phyloP scores from a whole-genome alignment of 768 basidiomycete species.

The Guyanaporus albipodus region DNA sequence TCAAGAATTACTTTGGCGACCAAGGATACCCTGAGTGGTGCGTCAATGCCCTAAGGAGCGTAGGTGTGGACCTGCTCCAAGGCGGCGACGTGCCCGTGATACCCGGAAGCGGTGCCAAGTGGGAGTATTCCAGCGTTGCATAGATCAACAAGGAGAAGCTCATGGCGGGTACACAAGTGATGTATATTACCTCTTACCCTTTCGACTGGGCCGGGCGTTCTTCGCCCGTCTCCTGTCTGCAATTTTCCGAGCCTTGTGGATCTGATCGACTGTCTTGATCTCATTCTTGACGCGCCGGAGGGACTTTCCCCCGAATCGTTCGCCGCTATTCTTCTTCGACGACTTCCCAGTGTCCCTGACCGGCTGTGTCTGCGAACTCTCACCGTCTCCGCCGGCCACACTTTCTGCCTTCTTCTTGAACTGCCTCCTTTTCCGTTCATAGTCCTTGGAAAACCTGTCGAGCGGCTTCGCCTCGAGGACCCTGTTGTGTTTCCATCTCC shows the following conservation, averaged over 20 bases:
- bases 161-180: conserved; percentile 4
- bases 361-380: conserved; percentile 16
- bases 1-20: conserved; percentile 70
- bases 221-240: conserved; percentile 66
- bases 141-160: conserved; percentile 10
- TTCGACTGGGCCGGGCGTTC: conserved; percentile 69
- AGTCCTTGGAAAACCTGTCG: conserved; percentile 67
- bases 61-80: conserved; percentile 79
- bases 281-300: conserved; percentile 69
- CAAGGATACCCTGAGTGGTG: conserved; percentile 87
- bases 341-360: conserved; percentile 29
- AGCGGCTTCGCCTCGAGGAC: conserved; percentile 64
- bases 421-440: conserved; percentile 69
- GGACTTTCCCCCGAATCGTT: conserved; percentile 57
- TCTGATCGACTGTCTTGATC: conserved; percentile 84
- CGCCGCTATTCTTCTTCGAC: conserved; percentile 30
- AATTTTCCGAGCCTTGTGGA: conserved; percentile 68
- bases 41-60: conserved; percentile 75
- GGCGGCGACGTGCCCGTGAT: conserved; percentile 47
- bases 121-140: conserved; percentile 65
- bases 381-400: conserved; percentile 23
- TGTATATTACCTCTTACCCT: conserved; percentile 25
- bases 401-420: conserved; percentile 52
- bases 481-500: conserved; percentile 72
- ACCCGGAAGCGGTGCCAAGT: conserved; percentile 64